These are phyloP conservation scores for Hondaea fermentalgiana DNA, from an alignment of 108 stramenopile genomes.

Conservation along the genomic window DNA sequence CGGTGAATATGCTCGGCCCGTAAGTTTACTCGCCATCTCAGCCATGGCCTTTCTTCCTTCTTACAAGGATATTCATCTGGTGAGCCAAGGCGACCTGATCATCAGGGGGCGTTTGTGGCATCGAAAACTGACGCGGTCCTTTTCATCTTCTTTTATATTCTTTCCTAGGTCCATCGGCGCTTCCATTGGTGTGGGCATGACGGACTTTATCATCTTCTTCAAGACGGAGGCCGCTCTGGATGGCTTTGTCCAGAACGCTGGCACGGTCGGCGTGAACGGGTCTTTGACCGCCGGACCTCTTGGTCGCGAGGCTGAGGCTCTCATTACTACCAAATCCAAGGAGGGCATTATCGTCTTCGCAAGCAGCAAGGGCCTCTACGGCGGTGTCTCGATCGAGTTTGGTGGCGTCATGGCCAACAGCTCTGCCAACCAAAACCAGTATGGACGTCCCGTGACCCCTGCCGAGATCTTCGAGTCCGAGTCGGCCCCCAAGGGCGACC, in stretches of 20 bases:
- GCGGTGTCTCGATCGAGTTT: constrained; percentile 9
- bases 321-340: background rate
- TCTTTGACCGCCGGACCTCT: background rate
- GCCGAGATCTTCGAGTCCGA: background rate
- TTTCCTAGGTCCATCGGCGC: background rate
- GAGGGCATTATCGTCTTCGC: background rate
- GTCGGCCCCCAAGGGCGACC: background rate
- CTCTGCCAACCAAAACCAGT: background rate
- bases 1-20: background rate
- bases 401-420: background rate
- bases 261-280: constrained; percentile 3
- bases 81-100: too few species aligned
- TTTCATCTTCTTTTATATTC: background rate
- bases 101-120: too few species aligned
- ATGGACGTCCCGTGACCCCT: background rate
- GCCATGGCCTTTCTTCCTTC: background rate
- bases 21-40: background rate
- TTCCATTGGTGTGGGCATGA: background rate
- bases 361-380: constrained; percentile 16
- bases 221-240: background rate
- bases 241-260: background rate
- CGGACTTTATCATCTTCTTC: background rate
- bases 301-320: constrained; percentile 4
- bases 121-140: background rate
- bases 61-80: background rate